Evolutionary conservation across 2,329 filamentous ascomycete genomes (phyloP), one percentile per base, ranked within the genome.

Genomic region (Coniochaeta pulveracea): DNA sequence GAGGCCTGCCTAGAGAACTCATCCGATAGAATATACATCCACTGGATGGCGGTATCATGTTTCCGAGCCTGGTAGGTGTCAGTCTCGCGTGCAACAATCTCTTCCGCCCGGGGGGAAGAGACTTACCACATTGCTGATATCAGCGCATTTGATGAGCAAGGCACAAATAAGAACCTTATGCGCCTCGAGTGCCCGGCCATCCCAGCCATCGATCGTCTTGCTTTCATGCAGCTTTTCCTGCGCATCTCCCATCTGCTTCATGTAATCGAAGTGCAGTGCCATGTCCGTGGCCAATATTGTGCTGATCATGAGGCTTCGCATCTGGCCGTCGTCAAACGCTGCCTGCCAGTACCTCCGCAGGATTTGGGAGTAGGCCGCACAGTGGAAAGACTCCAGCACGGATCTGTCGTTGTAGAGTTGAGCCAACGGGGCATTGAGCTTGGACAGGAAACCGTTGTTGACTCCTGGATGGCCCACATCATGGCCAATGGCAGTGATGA

Each of bases 271-370:
- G 57, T 98, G 91, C 6, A 94, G 61, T 6, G 86, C 86, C 91
- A 98, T 98, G 50, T 98, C 91, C 0, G 91, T 98, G 3, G 91
- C 85, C 16, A 98, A 63, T 38, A 98, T 96, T n/a, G 85, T 91
- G 54, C 85, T 94, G 47, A 95, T 96, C 80, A 96, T 91, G 6
- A 94, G 64, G 44, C 80, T 82, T 35, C 89, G 78, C 70, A 96
- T 84, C 37, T 77, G 77, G 29, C 69, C 68, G 46, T 91, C 80
- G 41, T 80, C 69, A 45, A 93, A 93, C 3, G 80, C 81, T 4
- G 72, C 66, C 0, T 88, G 85, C 91, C 91, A 98, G 54, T 96
- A 80, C 31, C 86, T 76, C 32, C 89, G 80, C 26, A 98, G 71
- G 24, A 98, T 94, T 51, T 96, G 91, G 0, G 88, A 95, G 49